Percentiles rank a stretch among this genome's conserved stretches.
Conservation (phyloP, 1,139 yeast species). For the Starmera stellimalicola region DNA sequence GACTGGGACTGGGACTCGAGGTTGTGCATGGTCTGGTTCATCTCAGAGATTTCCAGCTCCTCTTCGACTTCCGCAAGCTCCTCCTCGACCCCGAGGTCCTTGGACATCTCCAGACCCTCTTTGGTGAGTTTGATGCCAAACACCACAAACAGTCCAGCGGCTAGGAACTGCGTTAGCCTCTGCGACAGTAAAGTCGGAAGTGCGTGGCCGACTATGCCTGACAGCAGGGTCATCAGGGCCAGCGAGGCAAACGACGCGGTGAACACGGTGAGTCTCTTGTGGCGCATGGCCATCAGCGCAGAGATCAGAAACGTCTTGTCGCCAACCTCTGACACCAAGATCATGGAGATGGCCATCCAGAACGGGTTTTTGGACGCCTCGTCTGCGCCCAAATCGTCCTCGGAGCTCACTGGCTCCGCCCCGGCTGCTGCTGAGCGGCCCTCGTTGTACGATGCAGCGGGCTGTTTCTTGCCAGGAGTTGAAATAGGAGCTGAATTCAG, state of each 20-base stretch:
- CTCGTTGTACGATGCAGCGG: too few relatives aligned
- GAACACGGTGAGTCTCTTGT: constrained; percentile 73
- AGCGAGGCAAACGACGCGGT: constrained; percentile 83
- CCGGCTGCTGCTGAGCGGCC: not conserved
- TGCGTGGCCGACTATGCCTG: constrained; percentile 88
- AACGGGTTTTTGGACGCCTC: constrained; percentile 29
- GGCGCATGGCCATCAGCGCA: constrained; percentile 96
- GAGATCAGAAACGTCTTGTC: constrained; percentile 96
- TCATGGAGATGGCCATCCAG: constrained; percentile 72
- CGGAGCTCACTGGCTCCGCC: not conserved
- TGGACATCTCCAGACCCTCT: constrained; percentile 81
- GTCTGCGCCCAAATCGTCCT: constrained; percentile 2
- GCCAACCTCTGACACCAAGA: constrained; percentile 87
- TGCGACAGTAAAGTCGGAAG: constrained; percentile 79
- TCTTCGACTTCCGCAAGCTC: constrained; percentile 96
- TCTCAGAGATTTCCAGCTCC: constrained; percentile 63
- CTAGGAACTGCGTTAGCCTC: constrained; percentile 69
- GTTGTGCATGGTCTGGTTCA: constrained; percentile 40
- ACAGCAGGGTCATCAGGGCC: constrained; percentile 81
- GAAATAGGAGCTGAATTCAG: not conserved
- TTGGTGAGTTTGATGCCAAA: constrained; percentile 70
- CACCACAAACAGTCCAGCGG: constrained; percentile 69
- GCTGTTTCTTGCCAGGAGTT: not conserved
- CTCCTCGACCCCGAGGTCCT: constrained; percentile 80
- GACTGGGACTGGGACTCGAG: constrained; percentile 32